Conservation (phyloP, 2,329 filamentous ascomycete genomes). For the Albifimbria verrucaria region DNA sequence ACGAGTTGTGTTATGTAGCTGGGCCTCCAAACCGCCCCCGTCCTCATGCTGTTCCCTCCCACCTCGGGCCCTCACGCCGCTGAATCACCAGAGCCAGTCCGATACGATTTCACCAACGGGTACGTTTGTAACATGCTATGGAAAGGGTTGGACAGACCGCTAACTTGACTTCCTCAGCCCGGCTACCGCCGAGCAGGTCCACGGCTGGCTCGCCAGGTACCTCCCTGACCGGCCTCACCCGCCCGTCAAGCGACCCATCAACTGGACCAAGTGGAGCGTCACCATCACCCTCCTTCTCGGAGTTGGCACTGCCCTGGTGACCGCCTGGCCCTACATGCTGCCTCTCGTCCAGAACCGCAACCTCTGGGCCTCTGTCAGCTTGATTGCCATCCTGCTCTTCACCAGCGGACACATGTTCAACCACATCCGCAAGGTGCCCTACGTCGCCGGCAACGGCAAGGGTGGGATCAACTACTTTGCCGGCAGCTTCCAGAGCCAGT, state of each 20-base stretch:
- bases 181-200: constrained; percentile 72
- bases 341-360: constrained; percentile 87
- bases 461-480: constrained; percentile 91
- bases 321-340: constrained; percentile 73
- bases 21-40: constrained; percentile 88
- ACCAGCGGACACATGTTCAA: constrained; percentile 99
- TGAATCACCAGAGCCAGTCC: constrained; percentile 62
- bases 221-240: constrained; percentile 78
- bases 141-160: neutral
- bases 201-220: constrained; percentile 74
- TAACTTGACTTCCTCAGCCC: constrained; percentile 44
- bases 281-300: constrained; percentile 68
- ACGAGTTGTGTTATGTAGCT: constrained; percentile 64
- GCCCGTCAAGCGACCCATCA: constrained; percentile 76
- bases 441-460: constrained; percentile 78
- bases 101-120: constrained; percentile 84
- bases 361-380: constrained; percentile 84
- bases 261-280: constrained; percentile 74
- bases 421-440: constrained; percentile 93
- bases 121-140: constrained; percentile 37
- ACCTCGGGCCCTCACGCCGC: constrained; percentile 78
- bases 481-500: constrained; percentile 87
- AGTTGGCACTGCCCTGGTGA: constrained; percentile 62
- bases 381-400: constrained; percentile 88
- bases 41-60: constrained; percentile 83